Evolutionary conservation across 257 asterid genomes (phyloP).

Genomic region (Knoxia roxburghii): DNA sequence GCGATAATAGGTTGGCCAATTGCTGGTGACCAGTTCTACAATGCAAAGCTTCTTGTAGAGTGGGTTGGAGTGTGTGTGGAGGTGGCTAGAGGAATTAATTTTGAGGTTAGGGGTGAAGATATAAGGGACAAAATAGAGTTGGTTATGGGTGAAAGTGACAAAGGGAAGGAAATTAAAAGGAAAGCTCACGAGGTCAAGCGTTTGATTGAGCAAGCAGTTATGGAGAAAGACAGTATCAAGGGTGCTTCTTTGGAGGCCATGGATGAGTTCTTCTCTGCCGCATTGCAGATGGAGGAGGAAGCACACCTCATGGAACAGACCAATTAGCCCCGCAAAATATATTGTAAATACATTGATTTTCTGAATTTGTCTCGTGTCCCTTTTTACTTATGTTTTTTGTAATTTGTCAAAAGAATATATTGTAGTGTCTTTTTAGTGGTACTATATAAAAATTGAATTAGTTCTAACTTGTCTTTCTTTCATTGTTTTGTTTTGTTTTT

Average conservation of each 20-base stretch:
- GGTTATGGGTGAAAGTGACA: conserved; percentile 45
- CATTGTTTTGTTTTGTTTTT: too few relatives aligned
- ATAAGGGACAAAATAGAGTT: conserved; percentile 40
- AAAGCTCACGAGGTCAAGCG: conserved; percentile 34
- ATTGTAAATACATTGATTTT: neutral
- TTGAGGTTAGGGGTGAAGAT: conserved; percentile 43
- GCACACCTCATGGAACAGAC: conserved; percentile 11
- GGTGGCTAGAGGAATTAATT: conserved; percentile 51
- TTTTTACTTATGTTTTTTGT: too few relatives aligned
- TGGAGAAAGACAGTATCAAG: conserved; percentile 30
- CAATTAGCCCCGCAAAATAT: neutral
- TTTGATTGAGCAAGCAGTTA: conserved; percentile 26
- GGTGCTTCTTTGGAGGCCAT: conserved; percentile 51
- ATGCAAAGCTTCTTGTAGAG: conserved; percentile 49
- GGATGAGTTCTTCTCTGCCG: conserved; percentile 42
- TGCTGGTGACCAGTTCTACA: conserved; percentile 55
- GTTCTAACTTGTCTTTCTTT: too few relatives aligned
- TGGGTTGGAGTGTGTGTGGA: conserved; percentile 49
- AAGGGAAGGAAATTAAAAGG: conserved; percentile 31
- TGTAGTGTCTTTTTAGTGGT: too few relatives aligned
- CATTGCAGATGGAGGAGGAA: conserved; percentile 26
- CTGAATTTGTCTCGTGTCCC: too few relatives aligned
- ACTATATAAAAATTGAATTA: too few relatives aligned
- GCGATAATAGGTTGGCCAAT: conserved; percentile 59
- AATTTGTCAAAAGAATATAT: too few relatives aligned